Evolutionary conservation across 345 rosid species (phyloP), one percentile per base, ranked within the genome.

Genomic region (Camelina laxa): DNA sequence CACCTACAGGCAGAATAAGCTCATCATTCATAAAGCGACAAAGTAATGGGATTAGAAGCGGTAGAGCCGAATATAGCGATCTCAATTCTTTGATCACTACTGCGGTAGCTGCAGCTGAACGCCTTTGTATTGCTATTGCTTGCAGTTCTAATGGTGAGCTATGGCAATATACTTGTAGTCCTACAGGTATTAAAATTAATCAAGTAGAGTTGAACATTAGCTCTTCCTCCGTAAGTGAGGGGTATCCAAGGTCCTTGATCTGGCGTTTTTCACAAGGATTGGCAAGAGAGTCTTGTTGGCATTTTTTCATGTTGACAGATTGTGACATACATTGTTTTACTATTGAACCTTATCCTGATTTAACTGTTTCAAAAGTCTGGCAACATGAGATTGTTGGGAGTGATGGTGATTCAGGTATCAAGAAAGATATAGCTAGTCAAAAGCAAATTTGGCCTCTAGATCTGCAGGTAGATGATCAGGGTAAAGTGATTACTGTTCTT

Each of bases 401-500:
- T 77, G 93, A 90, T 84, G 92, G 86, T 76, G 93, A 90, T 80
- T 81, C 82, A 50, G 93, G 90, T 62, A 90, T 91, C 78, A 87
- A 90, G 83, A 90, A 88, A 86, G 95, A 90, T 82, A 75, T 94
- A 73, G 93, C 97, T 56, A 93, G 97, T 73, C 97, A 94, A 85
- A 94, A 90, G 82, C 84, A 85, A 58, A 90, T 91, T 47, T 94
- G 95, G 97, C 96, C 98, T 75, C 70, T 94, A 69, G 98, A 94
- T 83, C 31, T 89, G 75, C 89, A 90, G 76, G 89, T 88, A 56
- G 97, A 91, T 80, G 92, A 81, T 74, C 82, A 76, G 74, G 93
- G 93, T 67, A 87, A 88, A 83, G 91, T 82, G 68, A 82, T 91
- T 20, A 91, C 87, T 0, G 81, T 94, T 82, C 97, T 94, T 81